Evolutionary conservation across 1,284 basidiomycete genomes (phyloP).

Genomic region (Sporisorium reilianum): DNA sequence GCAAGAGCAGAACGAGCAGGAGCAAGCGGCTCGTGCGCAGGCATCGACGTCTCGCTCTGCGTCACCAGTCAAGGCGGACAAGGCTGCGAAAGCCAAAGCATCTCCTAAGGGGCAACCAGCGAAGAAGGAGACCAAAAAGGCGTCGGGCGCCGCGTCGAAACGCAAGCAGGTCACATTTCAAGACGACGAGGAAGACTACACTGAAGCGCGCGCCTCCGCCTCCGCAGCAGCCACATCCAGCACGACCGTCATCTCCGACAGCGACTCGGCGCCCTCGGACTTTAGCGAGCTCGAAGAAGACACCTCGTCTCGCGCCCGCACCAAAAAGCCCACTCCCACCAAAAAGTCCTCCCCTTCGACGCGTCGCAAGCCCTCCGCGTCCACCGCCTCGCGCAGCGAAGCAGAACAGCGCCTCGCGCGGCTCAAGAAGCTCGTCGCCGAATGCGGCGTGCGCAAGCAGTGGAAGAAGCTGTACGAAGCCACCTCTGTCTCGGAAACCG

Average conservation of each 20-base stretch:
- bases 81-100: not conserved
- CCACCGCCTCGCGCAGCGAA: slow-evolving; percentile 8
- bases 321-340: slow-evolving; percentile 7
- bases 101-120: not conserved
- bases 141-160: slow-evolving; percentile 3
- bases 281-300: slow-evolving; percentile 52
- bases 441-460: slow-evolving; percentile 43
- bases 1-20: slow-evolving; percentile 16
- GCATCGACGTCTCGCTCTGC: slow-evolving; percentile 13
- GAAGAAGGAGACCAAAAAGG: slow-evolving; percentile 12
- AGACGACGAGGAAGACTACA: slow-evolving; percentile 2
- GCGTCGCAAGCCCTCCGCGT: slow-evolving; percentile 6
- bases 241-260: not conserved
- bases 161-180: slow-evolving; percentile 12
- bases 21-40: not conserved
- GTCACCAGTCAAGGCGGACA: slow-evolving; percentile 7
- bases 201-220: not conserved
- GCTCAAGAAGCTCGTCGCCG: slow-evolving; percentile 46
- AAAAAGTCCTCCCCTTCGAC: slow-evolving; percentile 6
- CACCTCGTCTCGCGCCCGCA: slow-evolving; percentile 13
- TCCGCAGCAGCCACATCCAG: not conserved
- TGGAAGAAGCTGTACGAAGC: slow-evolving; percentile 54
- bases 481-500: slow-evolving; percentile 14
- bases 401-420: slow-evolving; percentile 34
- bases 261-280: not conserved